phyloP scores from a whole-genome alignment of 1,139 yeast genomes.

The Nakaseomyces kungkrabaensis region DNA sequence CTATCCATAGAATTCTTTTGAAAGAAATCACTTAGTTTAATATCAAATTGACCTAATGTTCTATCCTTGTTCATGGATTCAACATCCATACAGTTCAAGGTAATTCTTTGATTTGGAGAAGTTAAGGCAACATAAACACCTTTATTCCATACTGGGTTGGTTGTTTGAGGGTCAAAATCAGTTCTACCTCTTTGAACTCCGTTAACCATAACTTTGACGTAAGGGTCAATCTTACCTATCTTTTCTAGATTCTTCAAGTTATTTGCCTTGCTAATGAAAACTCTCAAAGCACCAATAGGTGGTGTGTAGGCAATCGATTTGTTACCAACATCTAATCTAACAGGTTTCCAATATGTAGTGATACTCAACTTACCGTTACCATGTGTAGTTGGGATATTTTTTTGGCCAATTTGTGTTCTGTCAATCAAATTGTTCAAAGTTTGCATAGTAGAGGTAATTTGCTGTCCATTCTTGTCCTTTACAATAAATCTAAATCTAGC shows the following conservation, averaged over 20 bases:
- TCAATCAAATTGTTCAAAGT: constrained; percentile 64
- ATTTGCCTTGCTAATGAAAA: constrained; percentile 59
- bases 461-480: constrained; percentile 52
- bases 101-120: constrained; percentile 68
- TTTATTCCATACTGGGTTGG: constrained; percentile 81
- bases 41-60: constrained; percentile 71
- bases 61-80: constrained; percentile 71
- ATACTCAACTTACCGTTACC: constrained; percentile 66
- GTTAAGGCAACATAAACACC: constrained; percentile 71
- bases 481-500: constrained; percentile 57
- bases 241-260: constrained; percentile 76
- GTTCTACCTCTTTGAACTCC: constrained; percentile 75
- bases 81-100: constrained; percentile 87
- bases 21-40: constrained; percentile 58
- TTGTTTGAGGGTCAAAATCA: constrained; percentile 51
- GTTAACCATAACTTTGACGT: constrained; percentile 67
- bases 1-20: constrained; percentile 44
- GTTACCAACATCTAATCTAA: constrained; percentile 51
- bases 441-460: constrained; percentile 53
- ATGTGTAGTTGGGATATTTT: constrained; percentile 59
- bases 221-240: constrained; percentile 89
- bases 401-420: constrained; percentile 64
- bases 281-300: constrained; percentile 85
- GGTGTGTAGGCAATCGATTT: constrained; percentile 77
- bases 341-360: constrained; percentile 77